Conservation (phyloP, 345 rosid species). For the Salix brachista region DNA sequence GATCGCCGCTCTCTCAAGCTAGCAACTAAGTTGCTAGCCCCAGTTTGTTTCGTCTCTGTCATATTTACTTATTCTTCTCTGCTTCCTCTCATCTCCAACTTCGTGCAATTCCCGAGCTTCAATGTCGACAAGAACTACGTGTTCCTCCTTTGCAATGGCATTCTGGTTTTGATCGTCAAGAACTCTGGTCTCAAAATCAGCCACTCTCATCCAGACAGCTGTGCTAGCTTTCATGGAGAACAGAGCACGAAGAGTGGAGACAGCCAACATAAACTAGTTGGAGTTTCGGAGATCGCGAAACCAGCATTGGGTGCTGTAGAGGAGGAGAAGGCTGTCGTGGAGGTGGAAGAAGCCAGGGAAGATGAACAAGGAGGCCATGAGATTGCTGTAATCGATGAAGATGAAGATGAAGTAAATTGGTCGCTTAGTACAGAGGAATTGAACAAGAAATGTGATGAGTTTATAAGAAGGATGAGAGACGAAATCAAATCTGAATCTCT, state of each 20-base stretch:
- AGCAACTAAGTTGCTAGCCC: slow-evolving; percentile 27
- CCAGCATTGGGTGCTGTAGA: background rate
- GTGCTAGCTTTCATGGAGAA: background rate
- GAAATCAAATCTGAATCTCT: slow-evolving; percentile 34
- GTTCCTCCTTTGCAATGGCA: slow-evolving; percentile 72
- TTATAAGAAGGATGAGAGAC: slow-evolving; percentile 54
- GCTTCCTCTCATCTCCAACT: slow-evolving; percentile 15
- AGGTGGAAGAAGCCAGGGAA: slow-evolving; percentile 7
- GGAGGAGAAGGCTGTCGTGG: slow-evolving; percentile 15
- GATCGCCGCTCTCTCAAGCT: background rate
- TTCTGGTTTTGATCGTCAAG: slow-evolving; percentile 44
- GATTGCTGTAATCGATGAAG: slow-evolving; percentile 3
- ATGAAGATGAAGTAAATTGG: slow-evolving; percentile 11
- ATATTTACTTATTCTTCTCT: slow-evolving; percentile 32
- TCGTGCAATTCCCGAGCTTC: slow-evolving; percentile 15
- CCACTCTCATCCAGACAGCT: slow-evolving; percentile 13
- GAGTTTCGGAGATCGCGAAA: slow-evolving; percentile 7
- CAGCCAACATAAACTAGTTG: slow-evolving; percentile 5
- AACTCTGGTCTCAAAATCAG: slow-evolving; percentile 34
- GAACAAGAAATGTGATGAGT: slow-evolving; percentile 65
- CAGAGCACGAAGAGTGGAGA: background rate
- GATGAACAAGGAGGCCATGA: background rate
- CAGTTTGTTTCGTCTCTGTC: slow-evolving; percentile 37
- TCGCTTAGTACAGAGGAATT: slow-evolving; percentile 52
- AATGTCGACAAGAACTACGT: slow-evolving; percentile 50